Base-by-base conservation (phyloP, 345 rosid species). In the Schrenkiella parvula region DNA sequence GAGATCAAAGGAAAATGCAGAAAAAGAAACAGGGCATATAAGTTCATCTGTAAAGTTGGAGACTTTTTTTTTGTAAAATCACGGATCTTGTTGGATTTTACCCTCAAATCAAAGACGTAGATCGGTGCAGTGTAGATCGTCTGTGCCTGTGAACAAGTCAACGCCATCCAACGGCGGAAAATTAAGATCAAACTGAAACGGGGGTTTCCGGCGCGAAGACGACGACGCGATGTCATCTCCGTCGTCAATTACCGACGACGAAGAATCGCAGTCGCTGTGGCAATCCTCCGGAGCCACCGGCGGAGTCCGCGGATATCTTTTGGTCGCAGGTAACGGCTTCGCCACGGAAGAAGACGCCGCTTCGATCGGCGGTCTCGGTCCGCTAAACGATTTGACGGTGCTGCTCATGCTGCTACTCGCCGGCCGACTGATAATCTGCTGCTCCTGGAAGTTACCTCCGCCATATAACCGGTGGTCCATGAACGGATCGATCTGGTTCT, bases 301-400 rank as follows among this genome's bases (percentile, higher is more conserved):
- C 17, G 91, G 89, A 54, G 85, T 76, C 78, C 89, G 75, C 1
- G 86, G 90, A 60, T 85, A 83, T 64, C 84, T 84, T 72, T 81
- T 57, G 1, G 64, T 51, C 1, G 82, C 64, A 1, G 48, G 42
- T 28, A 53, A 78, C 37, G 79, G 72, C 18, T 71, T 77, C 5
- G 76, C 72, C 4, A 75, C 79, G 2, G 79, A 75, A 0, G 68
- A 64, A 51, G 76, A 51, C 54, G 71, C 72, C 21, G 68, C 73
- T 17, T 38, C 68, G 46, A 48, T 77, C 19, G 71, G 57, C 22
- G 84, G 87, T 43, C 98, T 80, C 0, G 97, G 93, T 9, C 97
- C 96, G 58, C 96, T 93, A 59, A 83, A 93, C 2, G 98, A 90
- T 78, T 93, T 95, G 6, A 93, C 97, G 31, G 98, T 93, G 81